Evolutionary conservation across 228 moss, liverwort and hornwort genomes (phyloP), one percentile per base, ranked within the genome.

Genomic region (Sphagnum magellanicum): DNA sequence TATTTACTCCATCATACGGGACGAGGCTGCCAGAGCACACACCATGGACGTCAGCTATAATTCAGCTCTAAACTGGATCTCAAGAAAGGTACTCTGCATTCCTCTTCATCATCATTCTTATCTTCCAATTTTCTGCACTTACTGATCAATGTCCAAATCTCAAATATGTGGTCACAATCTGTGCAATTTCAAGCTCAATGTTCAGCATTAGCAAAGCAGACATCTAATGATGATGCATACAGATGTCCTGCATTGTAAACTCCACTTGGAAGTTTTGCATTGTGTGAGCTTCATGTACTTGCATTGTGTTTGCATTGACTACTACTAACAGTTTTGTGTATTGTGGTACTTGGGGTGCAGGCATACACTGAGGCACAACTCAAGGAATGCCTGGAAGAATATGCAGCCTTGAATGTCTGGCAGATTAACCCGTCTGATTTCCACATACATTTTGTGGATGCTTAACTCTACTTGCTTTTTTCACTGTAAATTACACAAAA

Each of bases 341-440:
- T 51, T 70, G 60, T 57, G 68, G 61, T 8, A 60, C 16, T 49
- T 55, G 67, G 63, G 64, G 57, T 72, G 77, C 86, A 94, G 94
- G 95, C 86, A 63, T 91, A 97, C 79, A 84, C 91, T 48, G 91
- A 97, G 77, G 97, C 88, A 47, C 97, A 97, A 70, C 82, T 97
- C 8, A 97, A 91, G 66, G 93, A 91, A 72, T 97, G 97, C 61
- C 69, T 97, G 53, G 93, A 97, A 74, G 97, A 97, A 77, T 97
- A 97, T 16, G 97, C 97, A 48, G 85, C 88, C 47, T 85, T 97
- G 6, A 97, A 97, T 67, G 93, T 97, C 14, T 97, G 97, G 97
- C 97, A 91, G 71, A 90, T 97, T 49, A 83, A 89, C 48, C 88
- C 91, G 5, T 80, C 84, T 63, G 90, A 80, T 73, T 97, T 93